phyloP scores from a whole-genome alignment of 306 rosid species.

The Cercis canadensis region DNA sequence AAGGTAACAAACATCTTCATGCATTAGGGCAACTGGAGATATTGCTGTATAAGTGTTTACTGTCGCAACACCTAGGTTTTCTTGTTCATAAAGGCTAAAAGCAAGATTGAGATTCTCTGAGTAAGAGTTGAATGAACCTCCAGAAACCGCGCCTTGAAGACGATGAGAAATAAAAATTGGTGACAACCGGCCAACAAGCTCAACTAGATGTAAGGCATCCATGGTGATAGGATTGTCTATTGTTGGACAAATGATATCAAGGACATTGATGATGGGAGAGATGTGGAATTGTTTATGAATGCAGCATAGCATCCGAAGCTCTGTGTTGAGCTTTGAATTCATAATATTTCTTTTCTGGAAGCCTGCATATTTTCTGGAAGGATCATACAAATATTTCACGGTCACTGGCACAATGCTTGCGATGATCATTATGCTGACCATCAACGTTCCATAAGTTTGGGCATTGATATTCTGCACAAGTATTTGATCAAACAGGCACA shows the following conservation, averaged over 20 bases:
- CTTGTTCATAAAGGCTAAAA: constrained; percentile 30
- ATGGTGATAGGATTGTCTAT: constrained; percentile 39
- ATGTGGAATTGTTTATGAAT: constrained; percentile 46
- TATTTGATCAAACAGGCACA: too few species aligned
- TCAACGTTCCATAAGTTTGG: constrained; percentile 19
- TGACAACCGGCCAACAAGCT: constrained; percentile 49
- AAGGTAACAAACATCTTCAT: constrained; percentile 59
- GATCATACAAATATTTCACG: constrained; percentile 48
- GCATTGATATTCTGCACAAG: constrained; percentile 32
- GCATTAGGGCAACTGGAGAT: constrained; percentile 49
- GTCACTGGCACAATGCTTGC: constrained; percentile 43
- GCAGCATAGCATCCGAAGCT: constrained; percentile 45
- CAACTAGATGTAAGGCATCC: constrained; percentile 54
- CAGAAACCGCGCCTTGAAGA: constrained; percentile 18
- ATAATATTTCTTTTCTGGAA: constrained; percentile 47
- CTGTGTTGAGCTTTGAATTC: constrained; percentile 35
- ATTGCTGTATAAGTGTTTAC: constrained; percentile 50
- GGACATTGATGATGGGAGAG: constrained; percentile 37
- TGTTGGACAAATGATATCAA: constrained; percentile 45
- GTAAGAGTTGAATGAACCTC: constrained; percentile 30
- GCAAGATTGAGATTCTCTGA: constrained; percentile 39
- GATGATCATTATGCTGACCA: constrained; percentile 20
- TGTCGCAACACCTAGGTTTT: constrained; percentile 28
- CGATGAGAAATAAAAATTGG: constrained; percentile 55
- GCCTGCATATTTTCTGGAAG: constrained; percentile 53